Percentiles rank a stretch among this genome's conserved stretches.
These are phyloP conservation scores for Aspergillus luchuensis DNA, from an alignment of 2,329 filamentous ascomycete species.

Conservation along the genomic window DNA sequence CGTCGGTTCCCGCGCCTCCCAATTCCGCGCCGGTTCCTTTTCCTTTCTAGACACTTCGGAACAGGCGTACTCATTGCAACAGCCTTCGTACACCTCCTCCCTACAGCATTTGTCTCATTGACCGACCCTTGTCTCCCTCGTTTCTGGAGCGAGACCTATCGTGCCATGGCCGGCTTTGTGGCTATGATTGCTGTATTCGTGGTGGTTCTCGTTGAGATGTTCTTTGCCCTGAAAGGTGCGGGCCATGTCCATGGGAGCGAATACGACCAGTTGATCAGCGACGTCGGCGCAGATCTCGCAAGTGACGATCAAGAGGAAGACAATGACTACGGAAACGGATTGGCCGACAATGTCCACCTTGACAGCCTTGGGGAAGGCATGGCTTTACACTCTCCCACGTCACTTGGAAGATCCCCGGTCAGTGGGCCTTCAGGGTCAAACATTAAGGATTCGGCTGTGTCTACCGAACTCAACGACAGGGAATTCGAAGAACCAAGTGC, in stretches of 20 bases:
- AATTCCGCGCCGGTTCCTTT: slow-evolving; percentile 61
- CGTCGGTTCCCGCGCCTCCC: slow-evolving; percentile 62
- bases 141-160: slow-evolving; percentile 78
- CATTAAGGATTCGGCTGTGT: slow-evolving; percentile 27
- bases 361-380: slow-evolving; percentile 15
- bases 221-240: slow-evolving; percentile 72
- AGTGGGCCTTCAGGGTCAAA: slow-evolving; percentile 10
- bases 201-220: slow-evolving; percentile 85
- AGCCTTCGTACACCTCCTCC: slow-evolving; percentile 62
- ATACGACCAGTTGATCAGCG: slow-evolving; percentile 50
- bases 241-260: slow-evolving; percentile 59
- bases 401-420: slow-evolving; percentile 18
- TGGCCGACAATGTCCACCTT: slow-evolving; percentile 26
- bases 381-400: slow-evolving; percentile 15
- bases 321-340: slow-evolving; percentile 26
- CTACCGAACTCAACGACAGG: slow-evolving; percentile 58
- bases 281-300: slow-evolving; percentile 25
- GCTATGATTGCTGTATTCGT: slow-evolving; percentile 80
- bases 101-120: slow-evolving; percentile 62
- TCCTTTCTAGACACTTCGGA: slow-evolving; percentile 61
- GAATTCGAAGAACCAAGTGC: slow-evolving; percentile 58
- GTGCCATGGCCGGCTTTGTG: slow-evolving; percentile 76
- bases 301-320: slow-evolving; percentile 21
- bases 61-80: slow-evolving; percentile 60
- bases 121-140: slow-evolving; percentile 69